Evolutionary conservation across 306 rosid genomes (phyloP).

Genomic region (Vachellia collinsii): DNA sequence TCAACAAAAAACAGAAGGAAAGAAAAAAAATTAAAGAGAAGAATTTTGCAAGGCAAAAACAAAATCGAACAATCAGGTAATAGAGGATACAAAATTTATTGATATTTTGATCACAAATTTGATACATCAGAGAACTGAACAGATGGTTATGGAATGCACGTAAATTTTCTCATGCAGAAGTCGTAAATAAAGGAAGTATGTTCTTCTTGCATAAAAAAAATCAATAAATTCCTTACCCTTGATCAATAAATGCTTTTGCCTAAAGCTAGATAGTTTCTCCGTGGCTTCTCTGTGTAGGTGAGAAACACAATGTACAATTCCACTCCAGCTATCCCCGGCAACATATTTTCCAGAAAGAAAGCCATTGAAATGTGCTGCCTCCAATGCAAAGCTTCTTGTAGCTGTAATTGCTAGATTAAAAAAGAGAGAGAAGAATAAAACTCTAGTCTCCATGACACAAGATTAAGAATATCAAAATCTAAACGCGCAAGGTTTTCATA

Average conservation of each 20-base stretch:
- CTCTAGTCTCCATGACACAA: slow-evolving; percentile 14
- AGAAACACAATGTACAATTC: slow-evolving; percentile 45
- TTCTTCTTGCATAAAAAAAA: slow-evolving; percentile 48
- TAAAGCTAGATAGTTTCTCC: slow-evolving; percentile 54
- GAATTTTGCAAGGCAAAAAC: slow-evolving; percentile 8
- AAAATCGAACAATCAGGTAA: background rate
- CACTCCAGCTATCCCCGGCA: slow-evolving; percentile 49
- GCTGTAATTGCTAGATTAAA: slow-evolving; percentile 58
- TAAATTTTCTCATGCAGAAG: slow-evolving; percentile 53
- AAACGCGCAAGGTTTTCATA: slow-evolving; percentile 30
- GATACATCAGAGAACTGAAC: slow-evolving; percentile 61
- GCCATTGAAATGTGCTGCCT: slow-evolving; percentile 48
- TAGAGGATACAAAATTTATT: slow-evolving; percentile 18
- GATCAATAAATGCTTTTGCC: slow-evolving; percentile 50
- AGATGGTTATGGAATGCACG: slow-evolving; percentile 51
- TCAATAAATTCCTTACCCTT: slow-evolving; percentile 40
- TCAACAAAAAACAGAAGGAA: slow-evolving; percentile 4
- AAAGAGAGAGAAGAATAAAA: background rate
- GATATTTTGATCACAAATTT: background rate
- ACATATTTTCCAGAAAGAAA: slow-evolving; percentile 38
- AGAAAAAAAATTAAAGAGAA: slow-evolving; percentile 6
- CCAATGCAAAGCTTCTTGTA: slow-evolving; percentile 51
- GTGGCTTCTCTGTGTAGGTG: slow-evolving; percentile 69
- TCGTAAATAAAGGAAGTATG: slow-evolving; percentile 43
- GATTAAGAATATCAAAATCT: slow-evolving; percentile 29